Evolutionary conservation across 2,329 filamentous ascomycete species (phyloP).

Genomic region (Aspergillus sp.): DNA sequence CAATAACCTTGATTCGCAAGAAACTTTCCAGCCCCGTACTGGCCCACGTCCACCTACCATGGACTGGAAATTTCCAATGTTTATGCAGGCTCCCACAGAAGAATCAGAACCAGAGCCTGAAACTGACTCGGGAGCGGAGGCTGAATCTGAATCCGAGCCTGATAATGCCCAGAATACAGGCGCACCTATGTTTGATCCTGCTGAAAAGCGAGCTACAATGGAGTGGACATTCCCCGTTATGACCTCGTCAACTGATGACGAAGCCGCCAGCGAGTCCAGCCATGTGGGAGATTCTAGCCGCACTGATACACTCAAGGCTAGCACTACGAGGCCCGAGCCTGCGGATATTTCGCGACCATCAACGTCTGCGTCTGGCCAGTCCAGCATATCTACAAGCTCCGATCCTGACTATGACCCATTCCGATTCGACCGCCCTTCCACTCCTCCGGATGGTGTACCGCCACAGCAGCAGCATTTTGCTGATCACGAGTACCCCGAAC

Average conservation of each 20-base stretch:
- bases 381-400: slow-evolving; percentile 29
- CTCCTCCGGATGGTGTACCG: slow-evolving; percentile 21
- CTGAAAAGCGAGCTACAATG: slow-evolving; percentile 44
- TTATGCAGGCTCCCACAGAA: slow-evolving; percentile 23
- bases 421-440: slow-evolving; percentile 38
- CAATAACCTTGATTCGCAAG: slow-evolving; percentile 24
- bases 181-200: slow-evolving; percentile 22
- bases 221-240: slow-evolving; percentile 57
- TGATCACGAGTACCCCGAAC: slow-evolving; percentile 42
- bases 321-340: slow-evolving; percentile 23
- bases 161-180: slow-evolving; percentile 4
- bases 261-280: slow-evolving; percentile 4
- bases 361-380: slow-evolving; percentile 36
- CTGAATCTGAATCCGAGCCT: slow-evolving; percentile 10
- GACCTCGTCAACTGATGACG: slow-evolving; percentile 23
- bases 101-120: slow-evolving; percentile 11
- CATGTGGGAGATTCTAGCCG: slow-evolving; percentile 19
- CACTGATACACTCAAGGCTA: slow-evolving; percentile 35
- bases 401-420: slow-evolving; percentile 46
- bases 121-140: slow-evolving; percentile 1
- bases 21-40: slow-evolving; percentile 31
- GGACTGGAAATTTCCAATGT: slow-evolving; percentile 48
- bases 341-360: slow-evolving; percentile 36
- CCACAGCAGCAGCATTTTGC: slow-evolving; percentile 37
- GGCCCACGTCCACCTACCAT: slow-evolving; percentile 47